These are phyloP conservation scores for Globisporangium orthogonon DNA, from an alignment of 352 stramenopile species.

Conservation along the genomic window DNA sequence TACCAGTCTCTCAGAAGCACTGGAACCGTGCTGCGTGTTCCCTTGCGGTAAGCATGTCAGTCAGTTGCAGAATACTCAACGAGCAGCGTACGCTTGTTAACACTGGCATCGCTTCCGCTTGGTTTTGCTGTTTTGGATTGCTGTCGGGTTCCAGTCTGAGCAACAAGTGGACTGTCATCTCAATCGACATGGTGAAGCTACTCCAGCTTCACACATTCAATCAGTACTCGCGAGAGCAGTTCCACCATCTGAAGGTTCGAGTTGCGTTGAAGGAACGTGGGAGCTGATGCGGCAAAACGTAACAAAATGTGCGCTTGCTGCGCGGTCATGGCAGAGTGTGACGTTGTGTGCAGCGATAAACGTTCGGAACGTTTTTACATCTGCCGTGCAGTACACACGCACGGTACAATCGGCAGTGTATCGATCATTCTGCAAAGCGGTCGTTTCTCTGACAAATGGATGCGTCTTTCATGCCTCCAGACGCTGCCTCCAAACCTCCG, in stretches of 20 bases:
- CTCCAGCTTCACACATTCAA: conserved; percentile 65
- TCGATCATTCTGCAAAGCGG: too few species aligned
- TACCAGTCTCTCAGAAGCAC: conserved; percentile 48
- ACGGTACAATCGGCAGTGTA: conserved; percentile 17
- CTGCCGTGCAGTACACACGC: conserved; percentile 34
- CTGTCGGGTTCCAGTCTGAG: conserved; percentile 20
- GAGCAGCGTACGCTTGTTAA: neutral
- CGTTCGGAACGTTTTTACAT: conserved; percentile 56
- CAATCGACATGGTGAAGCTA: conserved; percentile 54
- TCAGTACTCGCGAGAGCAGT: conserved; percentile 54
- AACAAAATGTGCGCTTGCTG: neutral
- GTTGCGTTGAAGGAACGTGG: neutral
- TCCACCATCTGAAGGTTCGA: conserved; percentile 50
- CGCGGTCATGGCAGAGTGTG: conserved; percentile 22
- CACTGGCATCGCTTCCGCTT: neutral
- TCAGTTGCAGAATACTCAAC: too few species aligned
- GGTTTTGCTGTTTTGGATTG: neutral
- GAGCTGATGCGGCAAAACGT: neutral
- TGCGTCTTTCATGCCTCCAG: conserved; percentile 9
- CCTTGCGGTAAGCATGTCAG: conserved; percentile 24
- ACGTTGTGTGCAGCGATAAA: conserved; percentile 66
- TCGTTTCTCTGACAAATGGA: neutral
- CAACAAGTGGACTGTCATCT: conserved; percentile 56
- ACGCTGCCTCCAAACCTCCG: conserved; percentile 36
- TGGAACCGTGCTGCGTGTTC: conserved; percentile 52